These are phyloP conservation scores for Mikania micrantha DNA, from an alignment of 129 eudicot genomes.

Conservation along the genomic window DNA sequence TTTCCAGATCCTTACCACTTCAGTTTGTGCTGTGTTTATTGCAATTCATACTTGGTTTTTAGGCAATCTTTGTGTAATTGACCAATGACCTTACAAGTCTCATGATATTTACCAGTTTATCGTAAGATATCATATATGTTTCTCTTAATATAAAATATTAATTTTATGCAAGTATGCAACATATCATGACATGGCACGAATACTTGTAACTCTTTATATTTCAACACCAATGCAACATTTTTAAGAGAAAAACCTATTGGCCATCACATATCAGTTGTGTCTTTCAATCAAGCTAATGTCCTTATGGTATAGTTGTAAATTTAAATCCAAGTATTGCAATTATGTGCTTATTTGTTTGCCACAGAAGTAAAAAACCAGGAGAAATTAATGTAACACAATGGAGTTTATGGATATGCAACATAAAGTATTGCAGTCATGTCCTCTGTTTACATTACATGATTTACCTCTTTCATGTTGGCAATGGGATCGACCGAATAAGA, in stretches of 20 bases:
- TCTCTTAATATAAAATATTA: background rate
- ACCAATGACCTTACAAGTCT: background rate
- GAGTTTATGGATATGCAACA: background rate
- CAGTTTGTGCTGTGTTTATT: background rate
- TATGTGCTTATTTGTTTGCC: background rate
- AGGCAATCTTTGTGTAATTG: background rate
- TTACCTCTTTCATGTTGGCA: background rate
- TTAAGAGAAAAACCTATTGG: background rate
- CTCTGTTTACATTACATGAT: background rate
- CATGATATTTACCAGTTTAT: background rate
- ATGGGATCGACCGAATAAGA: too few species aligned
- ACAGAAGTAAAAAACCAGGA: background rate
- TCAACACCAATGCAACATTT: background rate
- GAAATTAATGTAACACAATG: background rate
- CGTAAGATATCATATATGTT: background rate
- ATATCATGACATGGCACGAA: background rate
- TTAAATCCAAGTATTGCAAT: background rate
- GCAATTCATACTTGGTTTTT: background rate
- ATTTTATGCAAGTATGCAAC: slow-evolving; percentile 6
- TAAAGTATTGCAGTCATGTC: background rate
- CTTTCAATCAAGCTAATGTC: slow-evolving; percentile 1
- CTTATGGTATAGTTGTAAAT: background rate
- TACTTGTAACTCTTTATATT: background rate
- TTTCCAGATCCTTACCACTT: slow-evolving; percentile 12
- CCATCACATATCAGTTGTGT: slow-evolving; percentile 2